Evolutionary conservation across 2,329 filamentous ascomycete species (phyloP).

Genomic region (Corynespora cassiicola): DNA sequence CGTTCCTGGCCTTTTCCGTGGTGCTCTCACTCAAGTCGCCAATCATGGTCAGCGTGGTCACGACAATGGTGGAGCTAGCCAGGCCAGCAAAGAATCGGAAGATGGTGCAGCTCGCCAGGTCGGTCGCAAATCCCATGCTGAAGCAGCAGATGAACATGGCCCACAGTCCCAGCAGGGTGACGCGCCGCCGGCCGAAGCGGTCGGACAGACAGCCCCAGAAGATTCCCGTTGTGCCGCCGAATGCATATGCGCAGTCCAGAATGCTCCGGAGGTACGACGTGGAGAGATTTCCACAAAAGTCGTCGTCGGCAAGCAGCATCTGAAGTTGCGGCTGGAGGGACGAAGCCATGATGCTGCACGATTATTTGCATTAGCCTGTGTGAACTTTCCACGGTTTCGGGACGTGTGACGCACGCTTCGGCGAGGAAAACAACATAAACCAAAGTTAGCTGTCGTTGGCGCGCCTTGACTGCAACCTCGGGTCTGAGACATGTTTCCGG

Average conservation of each 20-base stretch:
- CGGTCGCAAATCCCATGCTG: slow-evolving; percentile 55
- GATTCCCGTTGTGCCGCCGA: slow-evolving; percentile 53
- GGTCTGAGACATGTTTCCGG: too few species aligned
- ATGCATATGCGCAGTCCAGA: slow-evolving; percentile 57
- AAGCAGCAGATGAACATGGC: slow-evolving; percentile 54
- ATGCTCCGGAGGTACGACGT: slow-evolving; percentile 55
- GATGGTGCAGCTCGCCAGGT: slow-evolving; percentile 48
- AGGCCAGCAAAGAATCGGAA: slow-evolving; percentile 53
- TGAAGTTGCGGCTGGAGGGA: slow-evolving; percentile 55
- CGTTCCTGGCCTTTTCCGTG: slow-evolving; percentile 48
- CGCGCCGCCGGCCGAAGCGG: slow-evolving; percentile 50
- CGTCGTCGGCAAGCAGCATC: slow-evolving; percentile 52
- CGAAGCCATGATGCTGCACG: slow-evolving; percentile 53
- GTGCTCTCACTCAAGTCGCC: slow-evolving; percentile 50
- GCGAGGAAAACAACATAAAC: slow-evolving; percentile 56
- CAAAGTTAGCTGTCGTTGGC: slow-evolving; percentile 46
- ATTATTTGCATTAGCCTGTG: slow-evolving; percentile 16
- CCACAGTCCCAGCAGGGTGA: slow-evolving; percentile 52
- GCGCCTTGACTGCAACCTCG: slow-evolving; percentile 25
- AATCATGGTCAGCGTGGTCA: slow-evolving; percentile 55
- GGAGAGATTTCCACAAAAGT: slow-evolving; percentile 52
- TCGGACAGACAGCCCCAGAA: slow-evolving; percentile 55
- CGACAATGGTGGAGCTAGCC: slow-evolving; percentile 52
- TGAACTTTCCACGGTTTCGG: slow-evolving; percentile 10
- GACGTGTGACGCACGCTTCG: slow-evolving; percentile 47